Conservation (phyloP, 371 early-diverging fungal species). For the Mortierella sp. region DNA sequence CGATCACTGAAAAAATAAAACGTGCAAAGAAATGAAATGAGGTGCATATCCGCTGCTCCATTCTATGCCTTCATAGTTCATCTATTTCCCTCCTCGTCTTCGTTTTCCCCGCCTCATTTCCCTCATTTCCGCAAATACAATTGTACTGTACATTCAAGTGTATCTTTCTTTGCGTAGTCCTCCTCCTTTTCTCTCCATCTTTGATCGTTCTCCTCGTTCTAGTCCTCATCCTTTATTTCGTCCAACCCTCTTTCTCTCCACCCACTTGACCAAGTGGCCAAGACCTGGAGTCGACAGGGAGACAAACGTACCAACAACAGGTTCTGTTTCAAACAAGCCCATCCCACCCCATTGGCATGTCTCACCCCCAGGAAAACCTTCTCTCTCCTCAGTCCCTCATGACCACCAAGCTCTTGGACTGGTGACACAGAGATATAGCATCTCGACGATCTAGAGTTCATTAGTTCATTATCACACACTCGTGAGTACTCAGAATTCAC, state of each 20-base stretch:
- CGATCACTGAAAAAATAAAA: too few species aligned
- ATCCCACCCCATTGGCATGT: background rate
- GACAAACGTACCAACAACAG: background rate
- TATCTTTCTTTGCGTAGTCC: background rate
- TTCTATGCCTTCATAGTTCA: background rate
- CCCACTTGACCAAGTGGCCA: background rate
- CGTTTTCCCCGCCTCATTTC: background rate
- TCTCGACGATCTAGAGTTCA: constrained; percentile 5
- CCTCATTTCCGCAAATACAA: background rate
- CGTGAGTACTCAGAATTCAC: too few species aligned
- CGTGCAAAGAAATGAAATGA: background rate
- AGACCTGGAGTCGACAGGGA: background rate
- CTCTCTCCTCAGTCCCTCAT: background rate
- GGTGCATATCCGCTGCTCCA: background rate
- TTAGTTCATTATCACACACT: background rate
- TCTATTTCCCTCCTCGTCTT: background rate
- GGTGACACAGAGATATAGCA: background rate
- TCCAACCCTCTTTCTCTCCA: background rate
- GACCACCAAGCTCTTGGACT: background rate
- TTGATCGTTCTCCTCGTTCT: background rate
- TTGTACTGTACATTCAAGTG: background rate
- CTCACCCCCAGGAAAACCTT: background rate
- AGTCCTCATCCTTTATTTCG: background rate
- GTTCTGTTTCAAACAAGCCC: background rate
- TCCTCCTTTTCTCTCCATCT: background rate